Evolutionary conservation across 179 eudicot species (phyloP).

Genomic region (Gypsophila paniculata): DNA sequence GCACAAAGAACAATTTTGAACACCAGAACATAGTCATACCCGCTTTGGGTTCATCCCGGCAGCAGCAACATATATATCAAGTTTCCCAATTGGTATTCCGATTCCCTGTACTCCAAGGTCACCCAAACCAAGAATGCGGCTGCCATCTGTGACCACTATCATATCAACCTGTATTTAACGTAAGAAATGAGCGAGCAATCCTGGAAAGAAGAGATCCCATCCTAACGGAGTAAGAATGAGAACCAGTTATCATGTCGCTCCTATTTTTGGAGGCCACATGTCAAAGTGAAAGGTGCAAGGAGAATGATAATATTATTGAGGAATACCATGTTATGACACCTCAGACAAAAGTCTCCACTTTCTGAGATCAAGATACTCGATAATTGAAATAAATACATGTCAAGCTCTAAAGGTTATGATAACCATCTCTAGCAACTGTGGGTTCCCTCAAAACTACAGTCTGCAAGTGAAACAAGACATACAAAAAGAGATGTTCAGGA

Average conservation of each 20-base stretch:
- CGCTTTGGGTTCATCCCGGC: slow-evolving; percentile 94
- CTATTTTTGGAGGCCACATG: too few relatives aligned
- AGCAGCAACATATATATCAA: slow-evolving; percentile 98
- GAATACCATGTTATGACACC: not conserved
- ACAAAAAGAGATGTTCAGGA: slow-evolving; percentile 6
- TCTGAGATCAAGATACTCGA: not conserved
- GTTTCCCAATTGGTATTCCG: slow-evolving; percentile 95
- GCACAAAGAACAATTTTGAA: slow-evolving; percentile 8
- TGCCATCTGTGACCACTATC: slow-evolving; percentile 99
- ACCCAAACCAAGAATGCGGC: slow-evolving; percentile 96
- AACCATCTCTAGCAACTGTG: not conserved
- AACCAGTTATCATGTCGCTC: not conserved
- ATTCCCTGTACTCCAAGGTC: slow-evolving; percentile 99
- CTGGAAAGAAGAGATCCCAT: slow-evolving; percentile 1
- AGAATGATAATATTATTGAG: too few relatives aligned
- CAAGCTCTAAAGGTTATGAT: too few relatives aligned
- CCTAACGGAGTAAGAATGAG: not conserved
- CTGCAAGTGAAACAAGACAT: not conserved
- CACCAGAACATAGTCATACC: slow-evolving; percentile 42
- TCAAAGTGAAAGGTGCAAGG: not conserved
- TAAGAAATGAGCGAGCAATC: slow-evolving; percentile 18
- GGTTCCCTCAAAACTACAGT: slow-evolving; percentile 6
- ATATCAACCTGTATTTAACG: slow-evolving; percentile 75
- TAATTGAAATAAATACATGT: not conserved
- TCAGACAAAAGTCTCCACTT: too few relatives aligned